Evolutionary conservation across 2,329 filamentous ascomycete genomes (phyloP), one percentile per base, ranked within the genome.

Genomic region (Aspergillus arachidicola): DNA sequence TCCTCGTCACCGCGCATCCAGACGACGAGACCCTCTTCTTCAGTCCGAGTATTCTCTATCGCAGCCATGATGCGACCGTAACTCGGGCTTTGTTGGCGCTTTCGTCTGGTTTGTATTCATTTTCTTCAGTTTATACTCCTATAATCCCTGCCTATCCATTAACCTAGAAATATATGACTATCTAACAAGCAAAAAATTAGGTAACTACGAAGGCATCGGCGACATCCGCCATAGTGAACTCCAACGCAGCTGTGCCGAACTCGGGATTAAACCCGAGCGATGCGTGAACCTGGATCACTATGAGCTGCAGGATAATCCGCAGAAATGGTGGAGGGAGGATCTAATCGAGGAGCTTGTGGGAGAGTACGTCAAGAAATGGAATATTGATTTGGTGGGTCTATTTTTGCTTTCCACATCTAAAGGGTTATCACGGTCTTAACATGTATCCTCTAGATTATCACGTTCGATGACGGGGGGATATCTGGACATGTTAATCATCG

Each of bases 401-500:
- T 26, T 21, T 21, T 67, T 16, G 12, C 19, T n/a, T 10, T 9
- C 6, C 3, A 41, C 4, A 41, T 3, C 6, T 19, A 10, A 41
- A 10, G 38, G 1, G 1, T n/a, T 41, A 41, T 41, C 16, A n/a
- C 2, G 12, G 38, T 19, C 19, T 16, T n/a, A 41, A 41, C 34
- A 2, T 6, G 6, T 16, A 16, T 16, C 3, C 1, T 2, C 23
- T 30, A 74, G 75, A 79, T 81, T 58, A 72, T 80, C 57, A 81
- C 78, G 0, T 80, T 81, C 61, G 79, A 81, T 48, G 61, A 76
- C n/a, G 75, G 75, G 28, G 79, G 78, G 19, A 73, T 80, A 6
- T 79, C 77, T 1, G 76, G 77, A 6, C 78, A 81, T 59, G 72
- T 80, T 57, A 80, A 81, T 58, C 79, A 80, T 60, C 64, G 76